Base-by-base conservation (phyloP, 305 asterid genomes). In the Fraxinus dipetala region DNA sequence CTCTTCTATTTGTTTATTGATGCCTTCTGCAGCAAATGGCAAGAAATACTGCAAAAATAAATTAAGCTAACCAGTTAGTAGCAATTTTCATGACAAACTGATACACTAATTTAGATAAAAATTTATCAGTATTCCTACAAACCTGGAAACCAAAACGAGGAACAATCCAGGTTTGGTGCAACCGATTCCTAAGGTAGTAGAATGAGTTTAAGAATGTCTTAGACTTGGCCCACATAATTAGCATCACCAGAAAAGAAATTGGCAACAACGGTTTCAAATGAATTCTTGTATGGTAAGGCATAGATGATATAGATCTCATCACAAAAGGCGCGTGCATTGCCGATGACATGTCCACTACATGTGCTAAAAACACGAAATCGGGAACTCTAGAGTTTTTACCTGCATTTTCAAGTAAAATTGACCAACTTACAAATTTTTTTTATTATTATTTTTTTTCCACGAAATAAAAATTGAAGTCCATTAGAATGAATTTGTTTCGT, bases 111-210 rank as follows among this genome's bases (percentile, higher is more conserved):
- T 26, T 5, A 7, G 4, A 0, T 14, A 54, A 18, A 36, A 79
- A 48, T 30, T 28, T 11, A 2, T 1, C 18, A 13, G 67, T 28
- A 45, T 6, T 43, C 7, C 10, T 40, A 56, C 86, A 54, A 78
- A 93, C 99, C 97, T 95, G 98, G 75, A 95, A 95, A 80, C 98
- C 98, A 30, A 89, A 93, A 1, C 99, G 92, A 22, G 99, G 99
- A 59, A 95, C 95, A 2, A 79, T 85, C 99, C 99, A 95, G 0
- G 97, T 92, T 82, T 95, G 98, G 84, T 94, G 95, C 78, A 94
- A 81, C 76, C 90, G 87, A 24, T 87, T 85, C 76, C 92, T 89
- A 7, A 95, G 92, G 86, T 78, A 84, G 91, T 95, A 95, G 85
- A 82, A 94, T 0, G 95, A 85, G 86, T 78, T 10, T 90, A 91